Evolutionary conservation across 2,329 filamentous ascomycete genomes (phyloP), one percentile per base, ranked within the genome.

Genomic region (Paraconiothyrium sp.): DNA sequence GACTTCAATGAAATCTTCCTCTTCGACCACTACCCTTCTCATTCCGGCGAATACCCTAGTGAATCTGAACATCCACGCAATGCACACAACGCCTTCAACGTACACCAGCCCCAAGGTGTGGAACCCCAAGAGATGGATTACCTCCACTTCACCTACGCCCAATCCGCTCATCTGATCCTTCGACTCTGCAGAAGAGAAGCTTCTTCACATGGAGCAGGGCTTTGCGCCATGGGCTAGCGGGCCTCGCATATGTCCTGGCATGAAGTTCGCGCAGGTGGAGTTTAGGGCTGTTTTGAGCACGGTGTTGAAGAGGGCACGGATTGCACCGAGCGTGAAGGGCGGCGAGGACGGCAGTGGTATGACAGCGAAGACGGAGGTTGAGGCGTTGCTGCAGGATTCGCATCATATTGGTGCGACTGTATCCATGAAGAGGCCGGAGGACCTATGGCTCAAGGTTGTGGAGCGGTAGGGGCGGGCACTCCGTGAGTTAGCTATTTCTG

Each of bases 231-330:
- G 84, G 84, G 81, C 82, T 0, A 70, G 64, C 3, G 84, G 85
- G 0, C 83, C 84, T 11, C 71, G 85, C 5, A 72, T 82, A 4
- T 87, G 85, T 67, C 84, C 84, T 0, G 85, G 85, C 0, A 78
- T 83, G 75, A 86, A 85, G 67, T 84, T 87, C 78, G 77, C 84
- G 1, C 83, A 87, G 71, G 84, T 87, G 2, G 85, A 87, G 69
- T 86, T 86, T 68, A 79, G 81, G 4, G 80, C 79, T 13, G 79
- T 83, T 2, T 67, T 87, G 27, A 69, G 80, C 9, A 63, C 50
- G 7, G 58, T 74, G 32, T 50, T 75, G 61, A 14, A 32, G 32
- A 54, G 48, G 13, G 58, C 49, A 11, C 48, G 59, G 35, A 32
- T 70, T 6, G 59, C 46, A 13, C 22, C 57, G 11, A 57, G 51